Evolutionary conservation across 2,329 filamentous ascomycete species (phyloP), one percentile per base, ranked within the genome.

Genomic region (Onygena corvina): DNA sequence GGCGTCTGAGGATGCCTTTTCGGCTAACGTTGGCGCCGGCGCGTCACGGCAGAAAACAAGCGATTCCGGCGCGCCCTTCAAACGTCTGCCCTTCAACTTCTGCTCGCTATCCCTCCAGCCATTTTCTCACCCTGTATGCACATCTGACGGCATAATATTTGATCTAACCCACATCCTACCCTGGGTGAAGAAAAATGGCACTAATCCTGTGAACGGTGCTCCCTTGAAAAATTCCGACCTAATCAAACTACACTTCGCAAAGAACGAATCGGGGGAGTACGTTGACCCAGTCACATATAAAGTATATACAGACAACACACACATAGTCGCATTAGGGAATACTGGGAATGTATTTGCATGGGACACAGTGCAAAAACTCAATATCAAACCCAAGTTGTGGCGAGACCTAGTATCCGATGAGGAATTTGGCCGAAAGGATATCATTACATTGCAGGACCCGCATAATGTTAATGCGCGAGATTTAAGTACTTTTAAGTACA

Each of bases 281-380:
- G 86, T 96, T 54, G 92, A 98, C 60, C 93, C 92, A 0, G 90
- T 98, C 42, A 95, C 89, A 0, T 96, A 86, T 74, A 98, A 98
- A 67, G 85, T 94, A 35, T 87, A 98, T 61, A 98, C 92, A 42
- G 88, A 98, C 65, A 96, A 96, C 67, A 96, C 92, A 3, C 92
- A 96, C 66, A 86, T 98, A 51, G 86, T 96, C 40, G 90, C 89
- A 12, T 75, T 98, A 54, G 76, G 80, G 50, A 84, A 75, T 49
- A 90, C 89, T 51, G 90, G 90, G 46, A 98, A 98, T 67, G 92
- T 94, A 3, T 98, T 96, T 64, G 82, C 89, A 1, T 95, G 84
- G 79, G 93, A 98, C 61, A 98, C 93, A 1, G 80, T 98, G 31
- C 86, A 96, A 67, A 78, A 86, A 59, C 79, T 98, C 71, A 98